Evolutionary conservation across 2,329 filamentous ascomycete genomes (phyloP).

Genomic region (Xylaria sp.): DNA sequence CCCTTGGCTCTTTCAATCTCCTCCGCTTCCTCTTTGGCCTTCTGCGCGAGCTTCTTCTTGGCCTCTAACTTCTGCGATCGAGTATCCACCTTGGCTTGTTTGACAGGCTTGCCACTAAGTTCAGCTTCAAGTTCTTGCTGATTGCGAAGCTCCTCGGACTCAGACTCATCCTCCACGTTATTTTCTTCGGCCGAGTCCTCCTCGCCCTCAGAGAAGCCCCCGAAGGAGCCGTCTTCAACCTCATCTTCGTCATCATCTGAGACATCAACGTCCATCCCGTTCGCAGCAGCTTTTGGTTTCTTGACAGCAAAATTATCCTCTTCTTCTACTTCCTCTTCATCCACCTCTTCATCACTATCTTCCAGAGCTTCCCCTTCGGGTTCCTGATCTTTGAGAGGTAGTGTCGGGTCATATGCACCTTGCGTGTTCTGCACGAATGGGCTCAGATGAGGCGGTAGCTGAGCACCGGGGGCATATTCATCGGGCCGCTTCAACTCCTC

Average conservation of each 20-base stretch:
- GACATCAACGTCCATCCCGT: conserved; percentile 62
- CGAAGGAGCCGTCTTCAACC: conserved; percentile 57
- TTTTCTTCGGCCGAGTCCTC: conserved; percentile 57
- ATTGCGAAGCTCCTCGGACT: conserved; percentile 73
- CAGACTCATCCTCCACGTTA: conserved; percentile 68
- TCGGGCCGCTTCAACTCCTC: conserved; percentile 88
- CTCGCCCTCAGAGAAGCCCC: conserved; percentile 64
- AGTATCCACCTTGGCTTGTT: conserved; percentile 61
- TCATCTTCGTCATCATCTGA: conserved; percentile 62
- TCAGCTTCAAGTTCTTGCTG: conserved; percentile 95
- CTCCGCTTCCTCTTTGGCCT: conserved; percentile 81
- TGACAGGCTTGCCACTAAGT: conserved; percentile 74
- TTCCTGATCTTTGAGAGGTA: conserved; percentile 87
- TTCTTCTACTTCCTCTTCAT: conserved; percentile 59
- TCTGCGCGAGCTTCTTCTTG: conserved; percentile 75
- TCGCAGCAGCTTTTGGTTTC: conserved; percentile 57
- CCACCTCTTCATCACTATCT: conserved; percentile 68
- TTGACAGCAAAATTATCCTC: conserved; percentile 53
- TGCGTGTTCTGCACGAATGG: conserved; percentile 91
- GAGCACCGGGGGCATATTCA: conserved; percentile 87
- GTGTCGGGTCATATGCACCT: conserved; percentile 91
- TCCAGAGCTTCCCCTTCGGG: conserved; percentile 84
- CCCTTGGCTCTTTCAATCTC: conserved; percentile 94
- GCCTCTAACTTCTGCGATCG: conserved; percentile 77
- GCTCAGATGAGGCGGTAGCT: conserved; percentile 92